Evolutionary conservation across 495 filamentous ascomycete genomes (phyloP).

Genomic region (Aspergillus saccharolyticus): DNA sequence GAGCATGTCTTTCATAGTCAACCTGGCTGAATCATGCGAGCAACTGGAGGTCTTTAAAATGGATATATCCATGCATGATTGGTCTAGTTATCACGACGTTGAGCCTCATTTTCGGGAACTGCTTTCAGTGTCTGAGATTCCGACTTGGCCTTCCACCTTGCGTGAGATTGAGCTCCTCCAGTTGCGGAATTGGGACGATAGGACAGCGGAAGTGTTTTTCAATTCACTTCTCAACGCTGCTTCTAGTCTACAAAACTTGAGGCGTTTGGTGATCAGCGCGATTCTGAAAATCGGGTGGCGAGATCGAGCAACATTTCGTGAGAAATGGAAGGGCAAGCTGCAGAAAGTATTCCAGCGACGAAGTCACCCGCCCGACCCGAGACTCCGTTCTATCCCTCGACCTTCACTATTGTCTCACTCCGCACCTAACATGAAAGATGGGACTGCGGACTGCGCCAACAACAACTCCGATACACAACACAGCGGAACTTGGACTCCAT

Average conservation of each 20-base stretch:
- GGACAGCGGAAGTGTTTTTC: slow-evolving; percentile 68
- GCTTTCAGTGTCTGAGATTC: slow-evolving; percentile 53
- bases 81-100: slow-evolving; percentile 57
- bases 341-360: slow-evolving; percentile 59
- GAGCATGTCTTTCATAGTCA: slow-evolving; percentile 62
- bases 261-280: slow-evolving; percentile 61
- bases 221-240: slow-evolving; percentile 68
- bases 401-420: slow-evolving; percentile 1
- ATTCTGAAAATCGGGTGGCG: slow-evolving; percentile 74
- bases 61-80: slow-evolving; percentile 64
- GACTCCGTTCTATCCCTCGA: slow-evolving; percentile 22
- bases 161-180: slow-evolving; percentile 66
- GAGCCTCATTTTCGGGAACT: slow-evolving; percentile 66
- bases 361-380: slow-evolving; percentile 44
- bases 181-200: slow-evolving; percentile 62
- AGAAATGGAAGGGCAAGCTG: slow-evolving; percentile 64
- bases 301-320: slow-evolving; percentile 66
- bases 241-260: slow-evolving; percentile 54
- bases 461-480: slow-evolving; percentile 9
- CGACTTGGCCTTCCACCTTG: slow-evolving; percentile 69
- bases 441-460: not conserved
- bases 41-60: slow-evolving; percentile 62
- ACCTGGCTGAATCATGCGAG: slow-evolving; percentile 58
- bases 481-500: slow-evolving; percentile 21
- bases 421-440: not conserved